These are phyloP conservation scores for Penicillium roqueforti DNA, from an alignment of 495 filamentous ascomycete species.

Conservation along the genomic window DNA sequence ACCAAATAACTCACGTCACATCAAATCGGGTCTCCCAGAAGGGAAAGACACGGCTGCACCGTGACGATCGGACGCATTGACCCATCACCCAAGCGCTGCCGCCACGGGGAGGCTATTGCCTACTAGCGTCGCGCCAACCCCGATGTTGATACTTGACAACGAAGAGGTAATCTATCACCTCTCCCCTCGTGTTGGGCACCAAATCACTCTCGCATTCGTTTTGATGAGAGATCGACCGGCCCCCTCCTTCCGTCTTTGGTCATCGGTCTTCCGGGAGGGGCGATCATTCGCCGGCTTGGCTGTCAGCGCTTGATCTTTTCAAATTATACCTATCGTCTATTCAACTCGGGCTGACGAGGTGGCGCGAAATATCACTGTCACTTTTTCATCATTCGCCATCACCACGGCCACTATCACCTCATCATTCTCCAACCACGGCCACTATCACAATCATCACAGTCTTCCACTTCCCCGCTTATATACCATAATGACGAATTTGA, in stretches of 20 bases:
- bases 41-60: constrained; percentile 4
- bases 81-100: neutral
- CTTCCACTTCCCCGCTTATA: neutral
- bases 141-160: constrained; percentile 14
- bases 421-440: neutral
- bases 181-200: neutral
- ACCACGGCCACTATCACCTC: neutral
- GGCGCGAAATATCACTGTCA: neutral
- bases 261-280: neutral
- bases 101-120: constrained; percentile 25
- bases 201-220: neutral
- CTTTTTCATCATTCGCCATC: neutral
- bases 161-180: constrained; percentile 9
- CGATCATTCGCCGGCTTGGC: neutral
- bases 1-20: neutral
- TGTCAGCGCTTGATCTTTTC: neutral
- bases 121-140: constrained; percentile 27
- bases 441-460: neutral
- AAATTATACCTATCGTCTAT: neutral
- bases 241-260: neutral
- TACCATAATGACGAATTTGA: constrained; percentile 2
- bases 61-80: constrained; percentile 4
- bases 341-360: neutral
- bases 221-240: neutral
- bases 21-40: neutral